Evolutionary conservation across 768 basidiomycete genomes (phyloP).

Genomic region (Phylloporus scabripes): DNA sequence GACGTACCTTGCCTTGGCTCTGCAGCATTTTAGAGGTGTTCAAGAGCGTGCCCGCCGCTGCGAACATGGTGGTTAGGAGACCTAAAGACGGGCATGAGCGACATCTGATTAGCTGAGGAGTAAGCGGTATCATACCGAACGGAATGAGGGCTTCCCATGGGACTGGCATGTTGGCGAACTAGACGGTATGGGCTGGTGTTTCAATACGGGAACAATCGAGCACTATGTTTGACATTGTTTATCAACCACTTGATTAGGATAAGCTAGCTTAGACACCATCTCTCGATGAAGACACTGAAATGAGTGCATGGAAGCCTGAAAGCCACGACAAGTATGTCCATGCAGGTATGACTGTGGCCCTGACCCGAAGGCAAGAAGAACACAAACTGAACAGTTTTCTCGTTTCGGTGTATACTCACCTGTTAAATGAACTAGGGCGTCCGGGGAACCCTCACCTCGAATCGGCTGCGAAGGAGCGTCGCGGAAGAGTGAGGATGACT

Average conservation of each 20-base stretch:
- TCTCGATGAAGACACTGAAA: no score
- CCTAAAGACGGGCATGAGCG: conserved; percentile 38
- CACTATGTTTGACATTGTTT: conserved; percentile 22
- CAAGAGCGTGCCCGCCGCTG: conserved; percentile 82
- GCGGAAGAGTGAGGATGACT: neutral
- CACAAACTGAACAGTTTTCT: neutral
- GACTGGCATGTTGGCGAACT: conserved; percentile 69
- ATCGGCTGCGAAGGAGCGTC: neutral
- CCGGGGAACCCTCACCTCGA: neutral
- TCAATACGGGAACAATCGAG: neutral
- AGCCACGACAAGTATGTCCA: no score
- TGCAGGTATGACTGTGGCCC: no score
- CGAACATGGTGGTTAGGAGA: conserved; percentile 84
- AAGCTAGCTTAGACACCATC: no score
- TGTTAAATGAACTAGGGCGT: neutral
- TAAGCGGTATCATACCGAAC: conserved; percentile 51
- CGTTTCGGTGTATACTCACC: neutral
- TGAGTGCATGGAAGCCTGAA: no score
- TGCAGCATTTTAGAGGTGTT: conserved; percentile 72
- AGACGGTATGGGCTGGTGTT: neutral
- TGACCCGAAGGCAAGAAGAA: neutral
- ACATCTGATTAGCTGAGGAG: neutral
- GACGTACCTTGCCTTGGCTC: conserved; percentile 82
- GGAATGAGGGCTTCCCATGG: conserved; percentile 98
- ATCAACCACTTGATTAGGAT: neutral